phyloP scores from a whole-genome alignment of 768 basidiomycete species.

The Termitomyces sp. region DNA sequence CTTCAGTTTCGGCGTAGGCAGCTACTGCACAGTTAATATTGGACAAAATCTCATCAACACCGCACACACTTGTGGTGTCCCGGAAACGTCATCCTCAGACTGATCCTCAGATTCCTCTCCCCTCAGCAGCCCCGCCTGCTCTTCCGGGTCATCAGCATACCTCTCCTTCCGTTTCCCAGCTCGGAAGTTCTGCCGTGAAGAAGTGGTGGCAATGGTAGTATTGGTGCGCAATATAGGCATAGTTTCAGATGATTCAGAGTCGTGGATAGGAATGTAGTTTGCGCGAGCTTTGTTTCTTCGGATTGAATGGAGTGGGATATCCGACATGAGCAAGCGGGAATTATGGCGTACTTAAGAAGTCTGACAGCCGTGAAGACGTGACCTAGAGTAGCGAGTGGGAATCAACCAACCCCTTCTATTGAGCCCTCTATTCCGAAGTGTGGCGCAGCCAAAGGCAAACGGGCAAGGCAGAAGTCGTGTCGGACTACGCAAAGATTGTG shows the following conservation, averaged over 20 bases:
- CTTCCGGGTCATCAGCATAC: conserved; percentile 61
- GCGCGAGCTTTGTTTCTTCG: conserved; percentile 44
- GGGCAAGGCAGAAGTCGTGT: background rate
- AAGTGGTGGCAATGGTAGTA: conserved; percentile 20
- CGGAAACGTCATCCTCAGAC: conserved; percentile 22
- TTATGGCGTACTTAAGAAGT: background rate
- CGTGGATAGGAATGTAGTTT: conserved; percentile 39
- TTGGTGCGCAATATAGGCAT: conserved; percentile 20
- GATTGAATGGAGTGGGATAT: conserved; percentile 64
- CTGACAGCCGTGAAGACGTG: background rate
- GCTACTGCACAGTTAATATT: conserved; percentile 13
- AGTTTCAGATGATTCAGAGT: conserved; percentile 19
- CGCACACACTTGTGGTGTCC: conserved; percentile 7
- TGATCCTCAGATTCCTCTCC: conserved; percentile 32
- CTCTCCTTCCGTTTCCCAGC: conserved; percentile 43
- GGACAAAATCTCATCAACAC: background rate
- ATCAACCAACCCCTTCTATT: background rate
- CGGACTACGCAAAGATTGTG: background rate
- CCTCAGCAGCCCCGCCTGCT: conserved; percentile 47
- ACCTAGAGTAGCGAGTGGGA: background rate
- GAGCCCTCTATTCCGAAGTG: background rate
- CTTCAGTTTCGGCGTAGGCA: conserved; percentile 10
- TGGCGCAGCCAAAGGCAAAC: background rate
- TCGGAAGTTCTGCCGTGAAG: conserved; percentile 17
- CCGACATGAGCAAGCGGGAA: conserved; percentile 40